phyloP scores from a whole-genome alignment of 208 protist species.

The Crithidia fasciculata region DNA sequence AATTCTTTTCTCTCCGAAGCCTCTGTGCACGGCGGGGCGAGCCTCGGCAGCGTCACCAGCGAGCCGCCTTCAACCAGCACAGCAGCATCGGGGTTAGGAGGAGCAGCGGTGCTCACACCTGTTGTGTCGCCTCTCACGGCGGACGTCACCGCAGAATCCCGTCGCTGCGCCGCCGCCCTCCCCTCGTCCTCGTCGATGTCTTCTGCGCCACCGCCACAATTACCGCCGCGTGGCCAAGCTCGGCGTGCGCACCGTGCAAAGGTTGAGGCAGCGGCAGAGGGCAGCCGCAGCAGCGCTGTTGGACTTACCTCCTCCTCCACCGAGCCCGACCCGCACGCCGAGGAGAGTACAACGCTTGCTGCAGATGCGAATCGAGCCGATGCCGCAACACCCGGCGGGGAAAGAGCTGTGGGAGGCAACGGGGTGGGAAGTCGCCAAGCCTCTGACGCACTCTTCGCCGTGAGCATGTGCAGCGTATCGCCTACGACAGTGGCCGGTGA shows the following conservation, averaged over 20 bases:
- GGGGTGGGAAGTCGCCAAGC: slow-evolving; percentile 3
- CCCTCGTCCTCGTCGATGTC: too few relatives aligned
- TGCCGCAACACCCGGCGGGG: background rate
- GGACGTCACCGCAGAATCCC: background rate
- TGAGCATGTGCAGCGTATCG: slow-evolving; percentile 3
- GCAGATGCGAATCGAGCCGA: background rate
- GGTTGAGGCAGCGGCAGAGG: background rate
- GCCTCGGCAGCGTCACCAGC: background rate
- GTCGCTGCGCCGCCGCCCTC: too few relatives aligned
- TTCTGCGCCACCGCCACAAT: too few relatives aligned
- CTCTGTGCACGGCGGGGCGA: background rate
- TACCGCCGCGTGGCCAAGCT: background rate
- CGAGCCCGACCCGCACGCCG: slow-evolving; percentile 1
- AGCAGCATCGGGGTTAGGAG: background rate
- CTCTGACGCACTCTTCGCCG: slow-evolving; percentile 4
- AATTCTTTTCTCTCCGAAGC: background rate
- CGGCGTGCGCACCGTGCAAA: background rate
- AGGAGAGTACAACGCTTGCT: background rate
- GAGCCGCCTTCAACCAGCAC: background rate
- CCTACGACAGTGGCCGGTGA: slow-evolving; percentile 10
- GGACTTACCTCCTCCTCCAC: slow-evolving; percentile 15
- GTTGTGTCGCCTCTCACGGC: background rate
- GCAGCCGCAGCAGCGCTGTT: slow-evolving; percentile 3
- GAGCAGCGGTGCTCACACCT: background rate
- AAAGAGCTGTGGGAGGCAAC: background rate